Percentiles rank a stretch among this genome's conserved stretches.
phyloP scores from a whole-genome alignment of 2,329 filamentous ascomycete species.

The Paecilomyces niveus region DNA sequence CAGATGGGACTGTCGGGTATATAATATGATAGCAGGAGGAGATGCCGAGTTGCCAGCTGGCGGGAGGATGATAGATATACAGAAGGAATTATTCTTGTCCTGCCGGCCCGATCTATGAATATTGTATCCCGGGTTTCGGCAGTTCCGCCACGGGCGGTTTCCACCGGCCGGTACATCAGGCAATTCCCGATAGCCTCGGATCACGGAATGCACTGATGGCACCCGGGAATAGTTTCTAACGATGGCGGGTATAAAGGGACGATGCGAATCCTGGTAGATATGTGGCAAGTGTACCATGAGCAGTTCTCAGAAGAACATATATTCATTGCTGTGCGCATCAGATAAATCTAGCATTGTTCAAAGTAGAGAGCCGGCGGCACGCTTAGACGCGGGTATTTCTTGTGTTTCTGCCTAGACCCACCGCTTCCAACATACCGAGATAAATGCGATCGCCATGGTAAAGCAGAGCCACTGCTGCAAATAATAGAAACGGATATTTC shows the following conservation, averaged over 20 bases:
- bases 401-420: neutral
- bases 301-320: neutral
- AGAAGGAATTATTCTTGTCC: neutral
- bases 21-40: too few species aligned
- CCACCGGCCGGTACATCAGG: neutral
- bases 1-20: neutral
- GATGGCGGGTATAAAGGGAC: too few species aligned
- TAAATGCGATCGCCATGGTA: neutral
- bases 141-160: neutral
- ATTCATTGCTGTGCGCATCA: neutral
- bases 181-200: neutral
- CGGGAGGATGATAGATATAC: neutral
- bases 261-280: too few species aligned
- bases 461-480: too few species aligned
- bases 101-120: neutral
- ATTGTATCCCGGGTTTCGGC: neutral
- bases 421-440: neutral
- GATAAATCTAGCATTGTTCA: neutral
- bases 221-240: too few species aligned
- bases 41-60: neutral
- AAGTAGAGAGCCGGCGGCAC: neutral
- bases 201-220: neutral
- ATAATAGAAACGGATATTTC: too few species aligned
- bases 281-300: neutral
- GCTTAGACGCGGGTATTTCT: neutral